Conservation (phyloP, 352 stramenopile genomes). For the Pythium dissimile region DNA sequence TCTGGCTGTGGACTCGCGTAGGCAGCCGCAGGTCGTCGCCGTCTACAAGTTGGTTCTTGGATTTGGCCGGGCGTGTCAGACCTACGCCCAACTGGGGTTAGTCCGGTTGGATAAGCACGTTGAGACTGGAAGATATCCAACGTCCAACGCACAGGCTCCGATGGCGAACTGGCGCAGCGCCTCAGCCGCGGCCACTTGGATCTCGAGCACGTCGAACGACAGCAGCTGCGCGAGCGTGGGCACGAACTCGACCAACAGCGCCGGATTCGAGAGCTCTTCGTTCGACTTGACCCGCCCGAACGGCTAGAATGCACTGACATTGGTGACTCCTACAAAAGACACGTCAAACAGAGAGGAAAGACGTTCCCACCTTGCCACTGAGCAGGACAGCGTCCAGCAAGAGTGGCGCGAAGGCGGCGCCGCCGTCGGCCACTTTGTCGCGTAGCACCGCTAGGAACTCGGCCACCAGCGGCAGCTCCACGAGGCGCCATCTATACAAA, state of each 20-base stretch:
- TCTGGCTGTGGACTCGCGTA: constrained; percentile 59
- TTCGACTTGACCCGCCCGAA: constrained; percentile 75
- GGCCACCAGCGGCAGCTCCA: constrained; percentile 54
- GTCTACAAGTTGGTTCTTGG: constrained; percentile 30
- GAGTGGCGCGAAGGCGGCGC: constrained; percentile 34
- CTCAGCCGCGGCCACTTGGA: constrained; percentile 61
- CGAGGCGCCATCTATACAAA: constrained; percentile 57
- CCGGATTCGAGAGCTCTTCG: constrained; percentile 67
- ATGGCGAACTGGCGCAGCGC: constrained; percentile 56
- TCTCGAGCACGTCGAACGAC: constrained; percentile 46
- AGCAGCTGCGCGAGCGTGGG: constrained; percentile 57
- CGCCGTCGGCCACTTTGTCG: constrained; percentile 51
- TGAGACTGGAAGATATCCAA: no score
- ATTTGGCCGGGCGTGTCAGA: constrained; percentile 27
- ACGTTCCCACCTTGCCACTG: constrained; percentile 38
- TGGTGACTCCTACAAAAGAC: neutral
- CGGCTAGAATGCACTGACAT: constrained; percentile 28
- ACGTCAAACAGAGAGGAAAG: neutral
- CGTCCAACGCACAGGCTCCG: constrained; percentile 58
- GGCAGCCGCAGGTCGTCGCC: constrained; percentile 56
- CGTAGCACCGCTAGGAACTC: constrained; percentile 53
- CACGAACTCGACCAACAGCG: constrained; percentile 42
- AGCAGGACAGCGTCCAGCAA: constrained; percentile 39
- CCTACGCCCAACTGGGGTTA: no score
- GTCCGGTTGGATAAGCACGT: no score